A percentile compares a stretch with the other conserved stretches of the same genome.
phyloP scores from a whole-genome alignment of 2,329 filamentous ascomycete species.

The Trichoderma sp. region DNA sequence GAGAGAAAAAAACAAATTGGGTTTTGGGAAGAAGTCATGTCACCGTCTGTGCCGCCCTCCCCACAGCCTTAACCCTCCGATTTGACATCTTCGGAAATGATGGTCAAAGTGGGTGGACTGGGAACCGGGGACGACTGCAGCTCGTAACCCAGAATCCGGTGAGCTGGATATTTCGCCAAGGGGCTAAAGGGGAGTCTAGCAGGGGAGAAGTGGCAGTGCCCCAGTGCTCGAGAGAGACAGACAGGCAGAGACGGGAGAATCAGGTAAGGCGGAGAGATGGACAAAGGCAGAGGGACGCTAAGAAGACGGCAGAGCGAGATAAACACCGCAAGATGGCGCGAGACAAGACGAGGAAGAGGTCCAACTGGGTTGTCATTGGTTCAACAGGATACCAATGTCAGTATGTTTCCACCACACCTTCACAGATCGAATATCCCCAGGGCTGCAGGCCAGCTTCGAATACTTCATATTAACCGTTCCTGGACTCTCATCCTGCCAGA shows the following conservation, averaged over 20 bases:
- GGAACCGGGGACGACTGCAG: background rate
- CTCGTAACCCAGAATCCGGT: background rate
- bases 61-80: background rate
- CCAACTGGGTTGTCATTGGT: background rate
- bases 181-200: background rate
- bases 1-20: background rate
- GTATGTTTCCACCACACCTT: background rate
- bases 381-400: background rate
- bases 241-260: background rate
- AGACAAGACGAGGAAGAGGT: background rate
- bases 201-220: background rate
- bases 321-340: background rate
- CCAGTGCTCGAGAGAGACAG: background rate
- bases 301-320: background rate
- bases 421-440: background rate
- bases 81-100: background rate
- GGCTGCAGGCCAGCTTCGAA: background rate
- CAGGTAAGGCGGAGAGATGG: background rate
- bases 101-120: background rate
- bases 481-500: background rate
- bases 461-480: background rate
- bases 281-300: background rate
- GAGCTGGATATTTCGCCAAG: constrained; percentile 5
- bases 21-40: background rate
- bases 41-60: background rate